Percentiles rank a stretch among this genome's conserved stretches.
These are phyloP conservation scores for Ophiocordyceps camponoti-leonardi DNA, from an alignment of 2,329 filamentous ascomycete species.

Conservation along the genomic window DNA sequence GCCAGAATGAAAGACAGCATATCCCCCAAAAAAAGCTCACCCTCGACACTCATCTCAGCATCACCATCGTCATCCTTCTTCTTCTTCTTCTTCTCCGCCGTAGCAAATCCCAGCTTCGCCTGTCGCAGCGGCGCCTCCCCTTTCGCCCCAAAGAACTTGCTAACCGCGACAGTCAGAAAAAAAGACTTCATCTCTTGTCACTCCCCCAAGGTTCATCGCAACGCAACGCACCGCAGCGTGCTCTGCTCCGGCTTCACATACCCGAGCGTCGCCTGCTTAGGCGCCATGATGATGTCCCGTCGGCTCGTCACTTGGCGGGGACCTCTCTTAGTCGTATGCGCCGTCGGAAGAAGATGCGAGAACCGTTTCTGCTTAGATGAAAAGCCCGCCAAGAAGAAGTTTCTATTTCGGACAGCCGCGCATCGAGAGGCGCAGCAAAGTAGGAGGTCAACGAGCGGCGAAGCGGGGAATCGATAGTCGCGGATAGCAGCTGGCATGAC, in stretches of 20 bases:
- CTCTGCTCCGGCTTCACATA: slow-evolving; percentile 64
- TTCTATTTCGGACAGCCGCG: neutral
- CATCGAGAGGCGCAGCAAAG: neutral
- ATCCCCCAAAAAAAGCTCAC: neutral
- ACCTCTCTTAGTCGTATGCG: neutral
- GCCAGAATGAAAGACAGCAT: too few species aligned
- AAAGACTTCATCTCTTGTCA: neutral
- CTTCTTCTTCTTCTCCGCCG: slow-evolving; percentile 26
- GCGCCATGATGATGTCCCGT: slow-evolving; percentile 19
- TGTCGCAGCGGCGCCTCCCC: slow-evolving; percentile 47
- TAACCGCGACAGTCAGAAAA: slow-evolving; percentile 16
- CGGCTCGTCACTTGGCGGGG: neutral
- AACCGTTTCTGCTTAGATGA: neutral
- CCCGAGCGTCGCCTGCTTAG: slow-evolving; percentile 73
- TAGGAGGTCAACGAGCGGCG: neutral
- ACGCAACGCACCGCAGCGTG: slow-evolving; percentile 50
- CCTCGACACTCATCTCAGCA: slow-evolving; percentile 7
- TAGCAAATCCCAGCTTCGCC: slow-evolving; percentile 61
- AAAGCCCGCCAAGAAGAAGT: neutral
- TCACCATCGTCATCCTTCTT: slow-evolving; percentile 18
- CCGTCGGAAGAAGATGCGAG: neutral
- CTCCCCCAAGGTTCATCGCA: neutral
- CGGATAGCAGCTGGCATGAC: neutral
- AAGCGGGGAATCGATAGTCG: neutral
- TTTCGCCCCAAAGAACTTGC: slow-evolving; percentile 67